Base-by-base conservation (phyloP, 1,284 basidiomycete species). In the Xerocomus amazonicus region DNA sequence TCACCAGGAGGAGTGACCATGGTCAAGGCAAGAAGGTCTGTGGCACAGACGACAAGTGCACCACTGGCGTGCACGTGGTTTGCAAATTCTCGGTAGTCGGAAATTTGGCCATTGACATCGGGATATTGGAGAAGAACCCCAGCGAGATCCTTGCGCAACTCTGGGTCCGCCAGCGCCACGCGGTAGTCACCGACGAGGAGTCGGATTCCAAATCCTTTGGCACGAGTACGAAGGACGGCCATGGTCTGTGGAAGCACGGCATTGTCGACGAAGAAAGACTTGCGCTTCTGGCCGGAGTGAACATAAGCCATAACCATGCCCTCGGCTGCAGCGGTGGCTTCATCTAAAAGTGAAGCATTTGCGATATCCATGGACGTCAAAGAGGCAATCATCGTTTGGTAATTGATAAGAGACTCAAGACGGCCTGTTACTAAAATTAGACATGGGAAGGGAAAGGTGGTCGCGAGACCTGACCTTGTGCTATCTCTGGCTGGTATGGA, bases 1-100 rank as follows among this genome's bases (percentile, higher is more conserved):
- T 98, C 96, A 51, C 96, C 96, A 10, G 96, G 96, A 23, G 96
- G 92, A 65, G 91, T 93, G 60, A 99, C 79, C 79, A 94, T 81
- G 8, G 95, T 94, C 63, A 98, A 75, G 2, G 96, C 92, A 28
- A 99, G 77, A 44, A 99, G 80, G 70, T 99, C 96, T 12, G 92
- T 92, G 10, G 93, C 93, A 57, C 87, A 91, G 19, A 90, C 80
- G 45, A 96, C 81, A 54, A 97, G 79, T 38, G 80, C 93, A 34
- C 89, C 89, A 16, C 76, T 64, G n/a, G 76, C 73, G 68, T 98
- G 95, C 32, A 89, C 80, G 26, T 80, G 75, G 19, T 82, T 69
- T 3, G 91, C 79, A 14, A 97, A 74, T 4, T 71, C 68, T 38
- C 73, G 72, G 75, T 87, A 97, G 67, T 97, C 87, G 51, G 79